Percentiles rank a stretch among this genome's conserved stretches.
These are phyloP conservation scores for Sporothrix phasma DNA, from an alignment of 2,329 filamentous ascomycete species.

Conservation along the genomic window DNA sequence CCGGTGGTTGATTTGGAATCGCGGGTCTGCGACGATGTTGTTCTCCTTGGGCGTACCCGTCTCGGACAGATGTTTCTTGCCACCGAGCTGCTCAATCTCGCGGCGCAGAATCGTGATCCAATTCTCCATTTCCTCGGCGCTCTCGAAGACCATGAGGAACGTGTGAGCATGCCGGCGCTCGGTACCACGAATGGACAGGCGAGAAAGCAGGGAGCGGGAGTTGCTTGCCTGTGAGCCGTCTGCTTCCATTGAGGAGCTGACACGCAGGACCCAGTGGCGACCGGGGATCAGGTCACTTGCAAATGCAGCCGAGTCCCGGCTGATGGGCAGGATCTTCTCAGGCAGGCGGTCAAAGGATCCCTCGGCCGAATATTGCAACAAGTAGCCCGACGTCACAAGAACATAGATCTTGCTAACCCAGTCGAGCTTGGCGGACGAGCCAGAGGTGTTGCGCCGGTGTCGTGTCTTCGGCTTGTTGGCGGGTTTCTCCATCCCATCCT, in stretches of 20 bases:
- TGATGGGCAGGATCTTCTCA: conserved; percentile 62
- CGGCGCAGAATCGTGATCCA: conserved; percentile 62
- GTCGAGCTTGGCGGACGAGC: conserved; percentile 41
- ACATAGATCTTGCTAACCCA: conserved; percentile 66
- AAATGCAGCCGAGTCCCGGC: conserved; percentile 68
- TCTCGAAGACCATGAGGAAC: conserved; percentile 63
- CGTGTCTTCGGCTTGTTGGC: conserved; percentile 32
- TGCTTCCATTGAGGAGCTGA: conserved; percentile 55
- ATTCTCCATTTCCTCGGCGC: conserved; percentile 61
- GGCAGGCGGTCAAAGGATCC: conserved; percentile 62
- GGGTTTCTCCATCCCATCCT: conserved; percentile 27
- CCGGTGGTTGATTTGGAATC: conserved; percentile 35
- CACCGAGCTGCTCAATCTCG: conserved; percentile 61
- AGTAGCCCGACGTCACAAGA: conserved; percentile 58
- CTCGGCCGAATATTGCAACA: conserved; percentile 64
- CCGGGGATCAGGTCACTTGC: conserved; percentile 72
- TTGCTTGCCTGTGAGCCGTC: conserved; percentile 43
- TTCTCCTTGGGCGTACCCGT: conserved; percentile 43
- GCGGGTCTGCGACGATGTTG: conserved; percentile 27
- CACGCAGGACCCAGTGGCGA: conserved; percentile 68
- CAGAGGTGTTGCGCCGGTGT: conserved; percentile 35
- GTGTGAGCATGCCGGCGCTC: conserved; percentile 51
- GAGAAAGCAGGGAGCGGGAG: conserved; percentile 53
- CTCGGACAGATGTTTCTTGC: conserved; percentile 53
- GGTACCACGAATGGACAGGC: conserved; percentile 48